These are phyloP conservation scores for Artomyces pyxidatus DNA, from an alignment of 768 basidiomycete genomes.

Conservation along the genomic window DNA sequence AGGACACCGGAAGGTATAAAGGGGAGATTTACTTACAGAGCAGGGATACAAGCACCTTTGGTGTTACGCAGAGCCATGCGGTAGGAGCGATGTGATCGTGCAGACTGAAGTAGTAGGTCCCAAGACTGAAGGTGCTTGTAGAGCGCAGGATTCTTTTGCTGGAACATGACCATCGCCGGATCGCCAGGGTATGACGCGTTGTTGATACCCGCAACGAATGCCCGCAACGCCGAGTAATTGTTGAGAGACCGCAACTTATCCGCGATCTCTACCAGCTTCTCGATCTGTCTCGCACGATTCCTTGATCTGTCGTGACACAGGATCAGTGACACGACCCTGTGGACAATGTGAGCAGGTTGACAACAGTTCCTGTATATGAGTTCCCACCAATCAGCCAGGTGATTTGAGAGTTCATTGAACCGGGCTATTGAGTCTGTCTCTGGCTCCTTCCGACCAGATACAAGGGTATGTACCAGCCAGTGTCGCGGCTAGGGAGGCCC, in stretches of 20 bases:
- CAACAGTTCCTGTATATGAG: too few species aligned
- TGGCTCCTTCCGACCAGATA: slow-evolving; percentile 55
- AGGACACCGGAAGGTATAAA: slow-evolving; percentile 10
- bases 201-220: slow-evolving; percentile 91
- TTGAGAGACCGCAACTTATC: slow-evolving; percentile 71
- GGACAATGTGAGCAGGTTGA: too few species aligned
- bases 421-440: slow-evolving; percentile 62
- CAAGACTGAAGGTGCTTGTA: slow-evolving; percentile 76
- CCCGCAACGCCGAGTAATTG: slow-evolving; percentile 90
- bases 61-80: slow-evolving; percentile 81
- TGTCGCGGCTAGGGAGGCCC: slow-evolving; percentile 59
- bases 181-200: slow-evolving; percentile 72
- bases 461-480: slow-evolving; percentile 76
- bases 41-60: slow-evolving; percentile 82
- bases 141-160: slow-evolving; percentile 52
- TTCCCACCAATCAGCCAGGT: slow-evolving; percentile 73
- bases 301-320: slow-evolving; percentile 77
- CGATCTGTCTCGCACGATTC: slow-evolving; percentile 71
- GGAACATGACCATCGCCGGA: slow-evolving; percentile 69
- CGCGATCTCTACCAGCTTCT: slow-evolving; percentile 84
- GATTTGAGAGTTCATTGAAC: slow-evolving; percentile 74
- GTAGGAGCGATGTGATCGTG: slow-evolving; percentile 84
- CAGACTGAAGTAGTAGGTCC: slow-evolving; percentile 76
- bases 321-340: slow-evolving; percentile 86
- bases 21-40: slow-evolving; percentile 39